Evolutionary conservation across 2,329 filamentous ascomycete species (phyloP).

Genomic region (Sporothrix variecibatus): DNA sequence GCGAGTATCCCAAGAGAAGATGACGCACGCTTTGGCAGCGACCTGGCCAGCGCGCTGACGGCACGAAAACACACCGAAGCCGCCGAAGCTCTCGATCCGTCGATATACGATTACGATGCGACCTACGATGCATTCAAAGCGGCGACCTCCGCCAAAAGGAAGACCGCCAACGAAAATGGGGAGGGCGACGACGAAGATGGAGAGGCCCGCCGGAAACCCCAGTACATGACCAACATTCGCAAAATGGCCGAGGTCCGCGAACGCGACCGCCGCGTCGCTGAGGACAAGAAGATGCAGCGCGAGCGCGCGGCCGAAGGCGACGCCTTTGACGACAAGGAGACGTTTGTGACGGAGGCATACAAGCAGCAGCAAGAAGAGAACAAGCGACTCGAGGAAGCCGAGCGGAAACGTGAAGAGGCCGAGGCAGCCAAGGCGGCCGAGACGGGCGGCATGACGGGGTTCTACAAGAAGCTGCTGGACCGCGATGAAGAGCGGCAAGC

Average conservation of each 20-base stretch:
- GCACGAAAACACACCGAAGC: conserved; percentile 65
- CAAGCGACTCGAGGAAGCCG: conserved; percentile 68
- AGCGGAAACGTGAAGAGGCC: conserved; percentile 64
- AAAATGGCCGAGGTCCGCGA: conserved; percentile 75
- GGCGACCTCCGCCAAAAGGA: conserved; percentile 53
- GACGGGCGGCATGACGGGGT: conserved; percentile 65
- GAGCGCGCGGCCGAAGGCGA: conserved; percentile 81
- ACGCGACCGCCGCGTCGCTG: conserved; percentile 74
- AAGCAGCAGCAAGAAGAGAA: conserved; percentile 80
- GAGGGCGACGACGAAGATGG: conserved; percentile 55
- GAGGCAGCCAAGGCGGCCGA: conserved; percentile 65
- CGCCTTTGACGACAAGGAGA: conserved; percentile 79
- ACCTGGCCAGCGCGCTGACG: conserved; percentile 66
- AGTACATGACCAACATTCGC: conserved; percentile 76
- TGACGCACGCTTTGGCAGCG: conserved; percentile 58
- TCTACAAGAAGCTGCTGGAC: conserved; percentile 74
- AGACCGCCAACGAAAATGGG: conserved; percentile 51
- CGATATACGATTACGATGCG: conserved; percentile 82
- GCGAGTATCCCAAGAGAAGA: not conserved
- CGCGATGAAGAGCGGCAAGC: conserved; percentile 70
- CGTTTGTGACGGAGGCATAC: conserved; percentile 82
- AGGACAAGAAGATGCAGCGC: conserved; percentile 76
- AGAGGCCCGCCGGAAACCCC: conserved; percentile 64
- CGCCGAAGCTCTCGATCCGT: conserved; percentile 67
- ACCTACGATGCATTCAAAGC: conserved; percentile 78